Evolutionary conservation across 1,139 yeast species (phyloP).

Genomic region (Casaregolazyma lundiana): DNA sequence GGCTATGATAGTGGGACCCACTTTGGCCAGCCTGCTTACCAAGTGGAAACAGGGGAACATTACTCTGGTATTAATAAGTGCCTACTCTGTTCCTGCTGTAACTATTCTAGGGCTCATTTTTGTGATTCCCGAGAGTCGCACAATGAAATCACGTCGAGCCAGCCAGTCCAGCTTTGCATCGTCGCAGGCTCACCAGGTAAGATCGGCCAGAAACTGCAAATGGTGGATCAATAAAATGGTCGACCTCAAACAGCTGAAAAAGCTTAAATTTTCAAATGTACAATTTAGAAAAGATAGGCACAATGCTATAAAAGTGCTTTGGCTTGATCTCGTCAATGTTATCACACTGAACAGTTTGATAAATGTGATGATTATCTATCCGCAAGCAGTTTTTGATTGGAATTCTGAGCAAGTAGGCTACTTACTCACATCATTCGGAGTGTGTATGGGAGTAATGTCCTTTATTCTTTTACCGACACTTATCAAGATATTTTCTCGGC

Average conservation of each 20-base stretch:
- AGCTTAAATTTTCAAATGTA: conserved; percentile 34
- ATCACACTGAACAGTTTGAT: conserved; percentile 35
- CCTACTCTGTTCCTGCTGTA: conserved; percentile 23
- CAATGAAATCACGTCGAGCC: conserved; percentile 13
- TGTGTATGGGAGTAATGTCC: conserved; percentile 42
- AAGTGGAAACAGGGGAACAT: conserved; percentile 20
- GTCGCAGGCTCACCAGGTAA: not conserved
- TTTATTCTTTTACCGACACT: conserved; percentile 41
- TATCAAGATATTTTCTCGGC: conserved; percentile 36
- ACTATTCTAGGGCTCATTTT: conserved; percentile 35
- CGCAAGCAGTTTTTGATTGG: conserved; percentile 58
- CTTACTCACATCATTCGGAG: conserved; percentile 51
- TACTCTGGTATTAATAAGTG: conserved; percentile 25
- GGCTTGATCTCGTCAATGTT: conserved; percentile 38
- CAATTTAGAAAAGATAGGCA: conserved; percentile 27
- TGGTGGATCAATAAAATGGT: conserved; percentile 1
- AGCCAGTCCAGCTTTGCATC: conserved; percentile 11
- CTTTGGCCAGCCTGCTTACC: conserved; percentile 45
- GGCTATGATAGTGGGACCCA: conserved; percentile 63
- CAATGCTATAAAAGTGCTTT: conserved; percentile 43
- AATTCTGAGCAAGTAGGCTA: conserved; percentile 53
- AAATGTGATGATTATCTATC: conserved; percentile 51
- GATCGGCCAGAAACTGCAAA: conserved; percentile 3
- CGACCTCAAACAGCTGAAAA: conserved; percentile 44
- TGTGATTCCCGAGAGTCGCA: conserved; percentile 55